Evolutionary conservation across 1,284 basidiomycete species (phyloP), one percentile per base, ranked within the genome.

Genomic region (Malassezia globosa): DNA sequence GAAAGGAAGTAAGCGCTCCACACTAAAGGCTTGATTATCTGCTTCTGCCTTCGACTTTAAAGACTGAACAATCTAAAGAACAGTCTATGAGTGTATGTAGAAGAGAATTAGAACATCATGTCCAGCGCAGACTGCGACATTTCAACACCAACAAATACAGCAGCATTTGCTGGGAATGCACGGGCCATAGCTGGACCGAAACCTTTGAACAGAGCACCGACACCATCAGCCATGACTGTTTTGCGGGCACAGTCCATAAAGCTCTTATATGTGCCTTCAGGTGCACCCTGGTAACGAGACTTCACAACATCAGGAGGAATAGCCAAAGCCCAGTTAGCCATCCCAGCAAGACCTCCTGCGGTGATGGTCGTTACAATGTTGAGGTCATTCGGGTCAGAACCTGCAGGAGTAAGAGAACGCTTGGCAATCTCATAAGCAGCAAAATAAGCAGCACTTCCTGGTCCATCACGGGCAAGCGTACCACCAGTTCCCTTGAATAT

Each of bases 371-470:
- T 84, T 37, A 84, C 77, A 31, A 99, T 77, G 67, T 90, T 87
- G 54, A 97, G 78, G 48, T 94, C 82, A 27, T 82, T 79, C 4
- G 85, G 77, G 31, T 83, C 77, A 25, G 83, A 83, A 37, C 79
- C 80, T 2, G 55, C 51, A 19, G 87, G 85, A 37, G 82, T 87
- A 51, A 99, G 74, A 7, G 78, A 73, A 66, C 84, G 85, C 76
- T 97, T 97, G 49, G 87, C 82, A 33, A 87, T 78, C 75, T 99
- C 94, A 73, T 99, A 99, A 5, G 89, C 85, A 24, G 87, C 87
- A 72, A 99, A 99, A 77, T 97, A 96, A 38, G 86, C 90, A 58
- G 94, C 94, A 64, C 84, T 87, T 43, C 94, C 94, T 3, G 94
- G 94, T 45, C 89, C 92, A 72, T 99, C 94, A 60, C 94, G 80